Evolutionary conservation across 345 rosid genomes (phyloP).

Genomic region (Heritiera littoralis): DNA sequence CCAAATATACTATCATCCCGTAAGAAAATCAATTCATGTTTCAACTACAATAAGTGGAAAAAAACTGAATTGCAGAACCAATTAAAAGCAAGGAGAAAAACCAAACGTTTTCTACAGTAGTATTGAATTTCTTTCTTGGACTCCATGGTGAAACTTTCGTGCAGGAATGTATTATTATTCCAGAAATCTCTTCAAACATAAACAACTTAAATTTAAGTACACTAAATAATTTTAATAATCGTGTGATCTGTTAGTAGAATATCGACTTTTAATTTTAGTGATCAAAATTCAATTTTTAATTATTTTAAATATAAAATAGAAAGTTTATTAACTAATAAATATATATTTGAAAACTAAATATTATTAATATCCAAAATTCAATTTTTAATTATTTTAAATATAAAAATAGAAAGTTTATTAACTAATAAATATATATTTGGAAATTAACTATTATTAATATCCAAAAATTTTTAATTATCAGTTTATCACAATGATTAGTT

Average conservation of each 20-base stretch:
- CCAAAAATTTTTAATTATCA: background rate
- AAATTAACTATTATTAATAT: background rate
- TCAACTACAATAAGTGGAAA: background rate
- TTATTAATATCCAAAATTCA: background rate
- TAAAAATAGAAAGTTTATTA: too few species aligned
- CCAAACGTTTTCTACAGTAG: background rate
- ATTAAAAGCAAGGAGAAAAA: background rate
- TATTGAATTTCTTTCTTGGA: slow-evolving; percentile 6
- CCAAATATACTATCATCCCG: background rate
- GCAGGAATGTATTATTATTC: background rate
- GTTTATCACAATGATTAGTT: background rate
- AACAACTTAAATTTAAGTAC: background rate
- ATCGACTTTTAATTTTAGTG: too few species aligned
- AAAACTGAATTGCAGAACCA: background rate
- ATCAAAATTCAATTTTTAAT: too few species aligned
- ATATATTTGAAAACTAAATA: too few species aligned
- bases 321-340: too few species aligned
- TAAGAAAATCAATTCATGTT: background rate
- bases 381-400: too few species aligned
- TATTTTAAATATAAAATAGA: too few species aligned
- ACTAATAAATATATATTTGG: background rate
- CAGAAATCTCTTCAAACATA: background rate
- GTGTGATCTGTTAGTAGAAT: background rate
- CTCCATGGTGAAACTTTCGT: slow-evolving; percentile 5
- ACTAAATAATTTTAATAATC: background rate